A percentile compares a stretch with the other conserved stretches of the same genome.
Conservation (phyloP, 768 basidiomycete genomes). For the Strobilomyces confusus region DNA sequence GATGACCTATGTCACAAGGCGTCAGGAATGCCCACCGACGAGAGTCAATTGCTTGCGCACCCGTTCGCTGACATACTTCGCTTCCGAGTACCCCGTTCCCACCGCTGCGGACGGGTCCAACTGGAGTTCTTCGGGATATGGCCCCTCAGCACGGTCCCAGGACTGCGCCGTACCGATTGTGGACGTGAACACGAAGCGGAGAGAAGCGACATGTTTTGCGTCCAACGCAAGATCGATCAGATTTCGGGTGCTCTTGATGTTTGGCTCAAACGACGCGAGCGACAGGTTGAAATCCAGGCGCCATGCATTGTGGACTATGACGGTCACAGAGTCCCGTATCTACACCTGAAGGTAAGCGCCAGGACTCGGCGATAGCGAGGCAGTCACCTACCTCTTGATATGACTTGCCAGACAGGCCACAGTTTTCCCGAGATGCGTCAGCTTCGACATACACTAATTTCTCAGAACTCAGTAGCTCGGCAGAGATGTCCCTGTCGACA, state of each 20-base stretch:
- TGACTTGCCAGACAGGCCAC: conserved; percentile 27
- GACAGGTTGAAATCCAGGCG: conserved; percentile 21
- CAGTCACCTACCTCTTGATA: conserved; percentile 26
- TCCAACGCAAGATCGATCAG: conserved; percentile 33
- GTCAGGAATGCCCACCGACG: neutral
- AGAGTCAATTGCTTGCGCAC: neutral
- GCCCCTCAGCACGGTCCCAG: conserved; percentile 20
- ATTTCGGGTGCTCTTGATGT: conserved; percentile 31
- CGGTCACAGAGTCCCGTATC: neutral
- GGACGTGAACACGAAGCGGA: conserved; percentile 26
- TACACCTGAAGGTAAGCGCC: neutral
- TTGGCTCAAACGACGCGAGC: conserved; percentile 29
- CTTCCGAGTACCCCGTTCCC: conserved; percentile 34
- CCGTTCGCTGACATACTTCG: conserved; percentile 31
- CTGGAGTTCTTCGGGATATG: conserved; percentile 31
- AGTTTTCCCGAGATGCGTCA: conserved; percentile 26
- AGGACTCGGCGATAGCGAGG: no score
- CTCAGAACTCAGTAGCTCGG: conserved; percentile 23
- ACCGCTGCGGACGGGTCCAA: conserved; percentile 25
- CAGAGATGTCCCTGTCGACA: conserved; percentile 32
- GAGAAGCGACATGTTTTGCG: conserved; percentile 12
- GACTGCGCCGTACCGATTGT: conserved; percentile 16
- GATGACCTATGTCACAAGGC: conserved; percentile 15
- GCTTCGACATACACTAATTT: conserved; percentile 39
- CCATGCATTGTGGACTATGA: neutral